Evolutionary conservation across 1,284 basidiomycete species (phyloP), one percentile per base, ranked within the genome.

Genomic region (Ustilago loliicola): DNA sequence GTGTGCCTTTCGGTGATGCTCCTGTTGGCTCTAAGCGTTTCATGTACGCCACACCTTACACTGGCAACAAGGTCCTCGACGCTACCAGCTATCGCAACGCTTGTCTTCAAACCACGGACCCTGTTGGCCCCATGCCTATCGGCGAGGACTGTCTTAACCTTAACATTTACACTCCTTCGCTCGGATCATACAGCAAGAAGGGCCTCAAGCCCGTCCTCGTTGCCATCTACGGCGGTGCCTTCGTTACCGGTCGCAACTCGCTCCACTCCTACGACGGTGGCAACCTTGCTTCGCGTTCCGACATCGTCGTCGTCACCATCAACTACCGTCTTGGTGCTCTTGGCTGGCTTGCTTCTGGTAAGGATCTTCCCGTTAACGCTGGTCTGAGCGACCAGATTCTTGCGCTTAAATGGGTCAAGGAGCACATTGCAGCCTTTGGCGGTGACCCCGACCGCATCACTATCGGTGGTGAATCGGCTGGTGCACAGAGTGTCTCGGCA

Each of bases 381-480:
- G 84, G 81, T 25, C 34, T 80, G n/a, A 77, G 77, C 36, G 84
- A 86, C 56, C 68, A 83, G 36, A 79, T 84, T 27, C 55, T 77
- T 0, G 84, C 82, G 15, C 77, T 86, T 30, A 64, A 79, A 52
- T 93, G 92, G 86, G 86, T 95, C 72, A 88, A 90, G 66, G 87
- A 87, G 29, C 89, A 87, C 56, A 86, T 87, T 47, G 58, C 72
- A 3, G 89, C 90, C 25, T 93, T 95, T 78, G 93, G 93, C 8
- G 94, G 93, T 11, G 86, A 89, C 71, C 74, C 79, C 1, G 40
- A 89, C 2, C 90, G 90, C 72, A 90, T 97, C 77, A 95, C 94
- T 0, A 80, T 97, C 34, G 93, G 93, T 30, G 95, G 95, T 6
- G 94, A 97, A 86, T 94, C 93, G 82, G 91, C 91, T 30, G 95